Conservation (phyloP, 2,329 filamentous ascomycete genomes). For the Apiospora pterosperma region DNA sequence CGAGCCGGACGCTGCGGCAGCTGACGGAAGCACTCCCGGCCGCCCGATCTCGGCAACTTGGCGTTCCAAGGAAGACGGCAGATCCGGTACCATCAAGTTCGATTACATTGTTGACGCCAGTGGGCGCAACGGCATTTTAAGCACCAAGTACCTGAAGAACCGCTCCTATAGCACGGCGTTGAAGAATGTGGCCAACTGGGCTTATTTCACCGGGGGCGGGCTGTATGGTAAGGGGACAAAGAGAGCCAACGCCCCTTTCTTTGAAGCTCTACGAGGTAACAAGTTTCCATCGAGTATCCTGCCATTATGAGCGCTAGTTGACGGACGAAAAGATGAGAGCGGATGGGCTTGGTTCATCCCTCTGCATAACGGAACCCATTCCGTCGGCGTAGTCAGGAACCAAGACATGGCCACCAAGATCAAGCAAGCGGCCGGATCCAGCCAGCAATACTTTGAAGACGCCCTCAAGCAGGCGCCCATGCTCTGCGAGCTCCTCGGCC, state of each 20-base stretch:
- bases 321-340: conserved; percentile 44
- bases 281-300: background rate
- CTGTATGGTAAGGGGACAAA: too few relatives aligned
- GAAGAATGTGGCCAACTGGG: conserved; percentile 49
- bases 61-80: conserved; percentile 26
- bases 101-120: conserved; percentile 47
- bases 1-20: background rate
- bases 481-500: conserved; percentile 17
- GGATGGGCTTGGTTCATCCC: conserved; percentile 51
- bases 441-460: too few relatives aligned
- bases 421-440: conserved; percentile 30
- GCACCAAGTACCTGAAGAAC: conserved; percentile 47
- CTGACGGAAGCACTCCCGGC: conserved; percentile 15
- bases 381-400: conserved; percentile 39
- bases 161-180: conserved; percentile 42
- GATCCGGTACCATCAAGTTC: conserved; percentile 37
- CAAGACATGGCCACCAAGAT: conserved; percentile 32
- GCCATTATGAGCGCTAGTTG: background rate
- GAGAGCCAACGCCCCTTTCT: background rate
- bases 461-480: conserved; percentile 32
- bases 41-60: conserved; percentile 33
- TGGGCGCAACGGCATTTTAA: conserved; percentile 41
- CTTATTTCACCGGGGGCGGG: conserved; percentile 44
- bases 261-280: background rate
- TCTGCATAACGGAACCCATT: conserved; percentile 41